These are phyloP conservation scores for Cladophialophora psammophila DNA, from an alignment of 2,329 filamentous ascomycete genomes.

Conservation along the genomic window DNA sequence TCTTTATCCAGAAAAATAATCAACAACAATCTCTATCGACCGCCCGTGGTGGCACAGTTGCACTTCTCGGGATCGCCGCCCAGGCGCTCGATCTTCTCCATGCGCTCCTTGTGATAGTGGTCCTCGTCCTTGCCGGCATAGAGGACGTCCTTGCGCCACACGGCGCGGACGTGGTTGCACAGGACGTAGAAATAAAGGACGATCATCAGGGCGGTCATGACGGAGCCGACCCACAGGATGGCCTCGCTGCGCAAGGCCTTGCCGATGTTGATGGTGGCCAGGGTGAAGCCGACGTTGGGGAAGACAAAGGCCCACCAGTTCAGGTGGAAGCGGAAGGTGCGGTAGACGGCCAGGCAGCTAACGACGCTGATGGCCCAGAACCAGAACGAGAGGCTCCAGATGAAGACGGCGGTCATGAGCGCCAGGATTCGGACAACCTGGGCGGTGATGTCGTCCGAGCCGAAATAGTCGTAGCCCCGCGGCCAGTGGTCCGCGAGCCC, in stretches of 20 bases:
- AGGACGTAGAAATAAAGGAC: constrained; percentile 63
- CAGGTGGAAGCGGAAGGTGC: constrained; percentile 57
- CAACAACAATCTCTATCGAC: background rate
- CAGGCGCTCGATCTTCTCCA: constrained; percentile 27
- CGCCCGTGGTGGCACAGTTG: constrained; percentile 5
- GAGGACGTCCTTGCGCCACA: constrained; percentile 61
- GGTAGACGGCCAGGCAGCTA: constrained; percentile 51
- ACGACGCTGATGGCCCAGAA: constrained; percentile 62
- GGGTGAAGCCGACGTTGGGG: constrained; percentile 69
- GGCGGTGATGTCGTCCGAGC: constrained; percentile 46
- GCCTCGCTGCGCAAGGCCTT: constrained; percentile 60
- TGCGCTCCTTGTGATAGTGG: constrained; percentile 38
- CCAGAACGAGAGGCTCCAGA: constrained; percentile 70
- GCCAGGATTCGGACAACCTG: constrained; percentile 56
- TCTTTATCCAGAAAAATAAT: background rate
- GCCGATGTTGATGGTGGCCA: constrained; percentile 66
- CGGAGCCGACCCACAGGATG: constrained; percentile 62
- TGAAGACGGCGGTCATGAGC: constrained; percentile 60
- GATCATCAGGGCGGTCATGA: constrained; percentile 64
- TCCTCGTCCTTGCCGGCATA: constrained; percentile 69
- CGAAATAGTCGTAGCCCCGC: constrained; percentile 49
- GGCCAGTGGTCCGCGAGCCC: constrained; percentile 64
- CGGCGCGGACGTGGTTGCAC: constrained; percentile 58
- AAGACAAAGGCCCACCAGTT: constrained; percentile 73
- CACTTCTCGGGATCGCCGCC: constrained; percentile 23